Conservation (phyloP, 2,329 filamentous ascomycete species). For the Hypomyces perniciosus region DNA sequence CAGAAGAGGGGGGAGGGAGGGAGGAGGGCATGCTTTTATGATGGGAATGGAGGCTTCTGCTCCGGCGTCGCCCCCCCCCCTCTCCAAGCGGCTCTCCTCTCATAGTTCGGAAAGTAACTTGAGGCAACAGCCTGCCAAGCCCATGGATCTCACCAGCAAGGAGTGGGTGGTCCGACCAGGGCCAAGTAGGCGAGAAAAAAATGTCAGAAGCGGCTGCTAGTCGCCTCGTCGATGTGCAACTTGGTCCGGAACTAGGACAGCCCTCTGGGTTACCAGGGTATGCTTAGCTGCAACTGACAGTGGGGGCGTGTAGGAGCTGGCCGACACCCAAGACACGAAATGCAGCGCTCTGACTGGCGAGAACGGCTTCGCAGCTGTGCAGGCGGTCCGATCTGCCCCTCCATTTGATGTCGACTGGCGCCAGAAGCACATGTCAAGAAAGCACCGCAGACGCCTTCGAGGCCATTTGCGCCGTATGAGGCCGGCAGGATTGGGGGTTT, state of each 20-base stretch:
- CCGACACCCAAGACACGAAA: constrained; percentile 3
- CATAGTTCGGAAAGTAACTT: background rate
- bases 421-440: constrained; percentile 23
- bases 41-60: constrained; percentile 9
- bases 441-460: constrained; percentile 16
- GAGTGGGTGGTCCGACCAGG: constrained; percentile 12
- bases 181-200: constrained; percentile 1
- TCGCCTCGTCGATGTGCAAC: constrained; percentile 1
- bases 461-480: too few species aligned
- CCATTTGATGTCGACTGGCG: constrained; percentile 4
- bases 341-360: constrained; percentile 9
- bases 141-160: constrained; percentile 10
- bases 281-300: constrained; percentile 15
- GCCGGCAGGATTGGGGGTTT: too few species aligned
- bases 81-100: constrained; percentile 2
- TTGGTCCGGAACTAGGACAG: constrained; percentile 3
- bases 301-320: constrained; percentile 13
- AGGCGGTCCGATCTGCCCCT: constrained; percentile 19
- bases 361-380: constrained; percentile 4
- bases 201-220: constrained; percentile 12
- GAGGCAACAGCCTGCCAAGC: constrained; percentile 8
- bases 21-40: constrained; percentile 10
- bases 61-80: constrained; percentile 11
- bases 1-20: constrained; percentile 13
- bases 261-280: constrained; percentile 8